These are phyloP conservation scores for Boletus insuetus DNA, from an alignment of 768 basidiomycete species.

Conservation along the genomic window DNA sequence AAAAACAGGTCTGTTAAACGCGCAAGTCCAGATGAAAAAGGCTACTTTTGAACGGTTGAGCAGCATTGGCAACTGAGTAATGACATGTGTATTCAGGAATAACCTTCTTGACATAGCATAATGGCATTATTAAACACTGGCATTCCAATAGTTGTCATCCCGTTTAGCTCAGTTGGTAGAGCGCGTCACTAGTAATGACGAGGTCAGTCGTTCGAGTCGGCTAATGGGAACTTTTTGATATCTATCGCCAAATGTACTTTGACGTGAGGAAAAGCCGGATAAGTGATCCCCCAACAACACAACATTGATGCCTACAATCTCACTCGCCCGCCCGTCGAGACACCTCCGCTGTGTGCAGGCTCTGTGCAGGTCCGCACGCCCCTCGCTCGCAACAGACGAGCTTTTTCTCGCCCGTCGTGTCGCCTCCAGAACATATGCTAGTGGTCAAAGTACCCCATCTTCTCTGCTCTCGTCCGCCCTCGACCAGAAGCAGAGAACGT, in stretches of 20 bases:
- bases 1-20: background rate
- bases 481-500: slow-evolving; percentile 49
- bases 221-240: slow-evolving; percentile 37
- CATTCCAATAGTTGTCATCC: slow-evolving; percentile 7
- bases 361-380: background rate
- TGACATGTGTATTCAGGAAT: too few species aligned
- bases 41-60: slow-evolving; percentile 23
- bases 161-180: slow-evolving; percentile 50
- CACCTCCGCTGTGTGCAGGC: slow-evolving; percentile 1
- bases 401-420: background rate
- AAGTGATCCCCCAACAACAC: slow-evolving; percentile 5
- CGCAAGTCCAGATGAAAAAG: slow-evolving; percentile 28
- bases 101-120: too few species aligned
- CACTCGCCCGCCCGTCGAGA: slow-evolving; percentile 8
- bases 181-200: slow-evolving; percentile 72
- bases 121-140: too few species aligned
- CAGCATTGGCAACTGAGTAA: slow-evolving; percentile 13
- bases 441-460: slow-evolving; percentile 44
- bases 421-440: slow-evolving; percentile 42
- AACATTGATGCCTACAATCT: slow-evolving; percentile 11
- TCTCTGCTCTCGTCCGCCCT: slow-evolving; percentile 62
- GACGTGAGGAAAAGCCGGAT: background rate
- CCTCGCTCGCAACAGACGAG: background rate
- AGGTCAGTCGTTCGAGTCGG: slow-evolving; percentile 68
- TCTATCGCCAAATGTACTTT: background rate